Evolutionary conservation across 1,284 basidiomycete genomes (phyloP).

Genomic region (Trichosporon faecale): DNA sequence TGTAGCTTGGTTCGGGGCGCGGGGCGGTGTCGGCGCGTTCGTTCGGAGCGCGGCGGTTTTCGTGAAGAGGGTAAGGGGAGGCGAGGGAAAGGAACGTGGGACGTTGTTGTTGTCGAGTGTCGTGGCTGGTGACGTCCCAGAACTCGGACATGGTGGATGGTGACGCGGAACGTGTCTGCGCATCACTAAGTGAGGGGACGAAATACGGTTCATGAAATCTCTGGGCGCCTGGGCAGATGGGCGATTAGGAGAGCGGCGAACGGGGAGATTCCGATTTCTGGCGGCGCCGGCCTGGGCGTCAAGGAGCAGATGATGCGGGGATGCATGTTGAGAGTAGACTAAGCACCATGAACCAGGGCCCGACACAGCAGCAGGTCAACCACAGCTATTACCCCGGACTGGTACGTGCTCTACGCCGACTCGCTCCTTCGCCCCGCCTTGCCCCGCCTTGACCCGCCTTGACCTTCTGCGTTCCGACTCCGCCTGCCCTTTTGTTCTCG

Average conservation of each 20-base stretch:
- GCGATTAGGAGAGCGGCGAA: not conserved
- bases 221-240: no score
- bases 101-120: not conserved
- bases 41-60: no score
- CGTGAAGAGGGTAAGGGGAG: not conserved
- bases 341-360: not conserved
- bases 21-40: no score
- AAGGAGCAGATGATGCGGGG: no score
- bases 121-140: not conserved
- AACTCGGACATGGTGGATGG: not conserved
- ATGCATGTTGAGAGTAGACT: not conserved
- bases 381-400: constrained; percentile 30
- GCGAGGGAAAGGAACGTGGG: not conserved
- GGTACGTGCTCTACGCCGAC: not conserved
- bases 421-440: not conserved
- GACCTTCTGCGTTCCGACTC: no score
- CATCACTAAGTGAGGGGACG: not conserved
- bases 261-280: constrained; percentile 7
- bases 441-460: not conserved
- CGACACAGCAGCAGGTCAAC: constrained; percentile 20
- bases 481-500: no score
- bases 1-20: not conserved
- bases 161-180: constrained; percentile 11
- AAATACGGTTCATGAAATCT: constrained; percentile 5
- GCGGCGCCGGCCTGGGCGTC: not conserved